These are phyloP conservation scores for Parietaria judaica DNA, from an alignment of 306 rosid genomes.

Conservation along the genomic window DNA sequence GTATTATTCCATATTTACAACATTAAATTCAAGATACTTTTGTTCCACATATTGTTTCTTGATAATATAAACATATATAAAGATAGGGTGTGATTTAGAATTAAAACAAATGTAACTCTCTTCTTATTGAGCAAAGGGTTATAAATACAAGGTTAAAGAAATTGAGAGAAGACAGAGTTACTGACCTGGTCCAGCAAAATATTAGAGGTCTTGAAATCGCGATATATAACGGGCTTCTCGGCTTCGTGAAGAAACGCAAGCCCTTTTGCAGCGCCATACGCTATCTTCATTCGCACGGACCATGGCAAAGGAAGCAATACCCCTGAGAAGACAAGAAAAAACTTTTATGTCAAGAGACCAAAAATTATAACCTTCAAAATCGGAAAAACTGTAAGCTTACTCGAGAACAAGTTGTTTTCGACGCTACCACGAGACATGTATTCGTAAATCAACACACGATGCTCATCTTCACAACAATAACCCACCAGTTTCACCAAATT, in stretches of 20 bases:
- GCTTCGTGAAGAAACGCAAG: conserved; percentile 99
- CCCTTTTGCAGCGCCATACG: conserved; percentile 89
- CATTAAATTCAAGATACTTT: too few relatives aligned
- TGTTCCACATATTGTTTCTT: too few relatives aligned
- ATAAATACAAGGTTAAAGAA: too few relatives aligned
- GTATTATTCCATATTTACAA: too few relatives aligned
- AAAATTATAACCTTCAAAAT: neutral
- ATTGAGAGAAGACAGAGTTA: too few relatives aligned
- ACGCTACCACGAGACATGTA: conserved; percentile 91
- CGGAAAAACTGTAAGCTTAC: too few relatives aligned
- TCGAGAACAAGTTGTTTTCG: conserved; percentile 83
- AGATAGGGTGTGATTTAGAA: too few relatives aligned
- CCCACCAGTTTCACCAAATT: conserved; percentile 90
- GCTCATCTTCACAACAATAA: conserved; percentile 95
- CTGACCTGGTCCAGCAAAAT: conserved; percentile 80
- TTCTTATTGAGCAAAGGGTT: too few relatives aligned
- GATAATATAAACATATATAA: too few relatives aligned
- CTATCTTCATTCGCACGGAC: conserved; percentile 97
- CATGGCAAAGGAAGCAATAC: conserved; percentile 91
- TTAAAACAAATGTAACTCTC: too few relatives aligned
- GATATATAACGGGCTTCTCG: conserved; percentile 91
- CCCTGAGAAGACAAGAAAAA: conserved; percentile 31
- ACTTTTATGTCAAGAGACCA: conserved; percentile 7
- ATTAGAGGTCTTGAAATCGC: conserved; percentile 93
- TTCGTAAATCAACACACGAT: conserved; percentile 85